Base-by-base conservation (phyloP, 805 yeast species). In the Starmerella gropengiesseri region DNA sequence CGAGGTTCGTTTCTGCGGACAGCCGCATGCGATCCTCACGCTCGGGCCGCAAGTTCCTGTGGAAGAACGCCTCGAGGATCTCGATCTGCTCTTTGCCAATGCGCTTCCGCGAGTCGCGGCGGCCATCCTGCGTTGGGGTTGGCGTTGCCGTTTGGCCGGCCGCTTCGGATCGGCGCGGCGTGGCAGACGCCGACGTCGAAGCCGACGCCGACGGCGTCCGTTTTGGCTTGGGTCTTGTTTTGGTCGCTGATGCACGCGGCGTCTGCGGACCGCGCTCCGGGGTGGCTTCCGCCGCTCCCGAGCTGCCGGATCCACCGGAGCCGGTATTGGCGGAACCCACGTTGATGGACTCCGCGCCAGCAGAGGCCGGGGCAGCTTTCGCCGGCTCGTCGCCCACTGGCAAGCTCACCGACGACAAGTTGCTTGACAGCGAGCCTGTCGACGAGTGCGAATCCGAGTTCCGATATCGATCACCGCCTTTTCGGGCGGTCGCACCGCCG, bases 21-120 rank as follows among this genome's bases (percentile, higher is more conserved):
- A 86, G 73, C 17, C 70, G 73, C 57, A 79, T 81, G 30, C 95
- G 66, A 37, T 73, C 71, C 28, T 77, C 77, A 1, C 83, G 75
- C 35, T 73, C 70, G 1, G 95, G 95, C 50, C 81, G 84, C 28
- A 82, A 80, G 52, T 79, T 81, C 43, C 62, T 65, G 45, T 75
- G 77, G 60, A 83, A 86, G 53, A 81, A 87, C 14, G 66, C 63
- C 37, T 85, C 75, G 37, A 86, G 68, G 35, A 73, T 68, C 37
- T 75, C 80, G 7, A 59, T 54, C 44, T 60, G 63, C 37, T 60
- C 57, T 19, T 55, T 54, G 20, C 52, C 51, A 25, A 60, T 59
- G 16, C 64, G 51, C 33, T 56, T 54, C 11, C 51, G 35, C 13
- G 46, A 38, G 20, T 49, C 51, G 5, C 49, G 39, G 16, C 29